Evolutionary conservation across 495 filamentous ascomycete species (phyloP).

Genomic region (Trichodelitschia bisporula): DNA sequence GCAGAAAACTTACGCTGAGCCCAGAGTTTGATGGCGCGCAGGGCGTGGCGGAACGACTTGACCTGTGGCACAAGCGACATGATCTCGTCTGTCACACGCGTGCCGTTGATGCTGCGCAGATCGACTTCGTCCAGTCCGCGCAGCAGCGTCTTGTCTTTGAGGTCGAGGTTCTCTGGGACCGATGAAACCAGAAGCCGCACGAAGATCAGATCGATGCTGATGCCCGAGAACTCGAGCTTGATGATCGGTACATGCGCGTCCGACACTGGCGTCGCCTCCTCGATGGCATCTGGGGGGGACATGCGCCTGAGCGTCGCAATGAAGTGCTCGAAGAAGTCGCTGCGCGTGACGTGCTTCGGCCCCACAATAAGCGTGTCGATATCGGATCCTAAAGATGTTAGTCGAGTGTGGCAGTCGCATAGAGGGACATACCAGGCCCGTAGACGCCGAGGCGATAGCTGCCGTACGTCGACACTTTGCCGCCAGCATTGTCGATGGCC

Average conservation of each 20-base stretch:
- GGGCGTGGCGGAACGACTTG: constrained; percentile 63
- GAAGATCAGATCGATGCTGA: constrained; percentile 90
- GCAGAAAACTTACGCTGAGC: constrained; percentile 38
- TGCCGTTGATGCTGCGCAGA: constrained; percentile 76
- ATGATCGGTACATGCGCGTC: constrained; percentile 92
- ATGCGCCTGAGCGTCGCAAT: constrained; percentile 49
- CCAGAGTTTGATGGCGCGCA: constrained; percentile 89
- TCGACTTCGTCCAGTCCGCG: constrained; percentile 69
- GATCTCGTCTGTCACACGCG: constrained; percentile 79
- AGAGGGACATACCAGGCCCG: constrained; percentile 37
- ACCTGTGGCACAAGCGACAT: constrained; percentile 68
- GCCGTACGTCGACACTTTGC: constrained; percentile 82
- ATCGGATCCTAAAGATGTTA: constrained; percentile 42
- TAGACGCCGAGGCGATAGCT: constrained; percentile 88
- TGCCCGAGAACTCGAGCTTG: constrained; percentile 70
- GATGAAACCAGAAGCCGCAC: constrained; percentile 46
- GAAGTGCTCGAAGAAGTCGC: constrained; percentile 81
- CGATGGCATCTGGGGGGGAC: constrained; percentile 49
- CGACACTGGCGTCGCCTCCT: constrained; percentile 62
- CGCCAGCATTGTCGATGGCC: constrained; percentile 55
- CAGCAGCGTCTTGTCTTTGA: constrained; percentile 63
- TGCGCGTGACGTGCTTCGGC: constrained; percentile 60
- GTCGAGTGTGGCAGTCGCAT: neutral
- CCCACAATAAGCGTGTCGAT: constrained; percentile 88
- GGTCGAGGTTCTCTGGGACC: constrained; percentile 43